These are phyloP conservation scores for Gryganskiella cystojenkinii DNA, from an alignment of 192 early-diverging fungal species.

Conservation along the genomic window DNA sequence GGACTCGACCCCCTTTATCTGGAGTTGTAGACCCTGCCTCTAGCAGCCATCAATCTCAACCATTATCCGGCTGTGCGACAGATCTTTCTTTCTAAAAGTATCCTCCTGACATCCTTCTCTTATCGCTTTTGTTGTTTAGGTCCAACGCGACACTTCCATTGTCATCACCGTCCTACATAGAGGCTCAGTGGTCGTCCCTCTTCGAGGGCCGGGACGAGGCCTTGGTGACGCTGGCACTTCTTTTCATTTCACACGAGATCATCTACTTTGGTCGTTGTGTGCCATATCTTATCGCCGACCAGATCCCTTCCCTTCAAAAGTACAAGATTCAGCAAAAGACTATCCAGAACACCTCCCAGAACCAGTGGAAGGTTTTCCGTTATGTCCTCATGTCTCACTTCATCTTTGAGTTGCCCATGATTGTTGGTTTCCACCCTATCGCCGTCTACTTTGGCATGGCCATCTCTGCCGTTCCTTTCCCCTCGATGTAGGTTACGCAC, in stretches of 20 bases:
- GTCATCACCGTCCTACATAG: constrained; percentile 53
- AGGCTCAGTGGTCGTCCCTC: constrained; percentile 70
- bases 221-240: constrained; percentile 75
- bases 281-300: constrained; percentile 88
- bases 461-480: constrained; percentile 85
- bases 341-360: constrained; percentile 69
- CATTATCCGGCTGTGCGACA: background rate
- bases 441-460: constrained; percentile 87
- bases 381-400: constrained; percentile 84
- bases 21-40: too few species aligned
- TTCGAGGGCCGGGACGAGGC: constrained; percentile 79
- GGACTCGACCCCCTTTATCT: too few species aligned
- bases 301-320: constrained; percentile 85
- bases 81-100: background rate
- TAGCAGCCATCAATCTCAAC: background rate
- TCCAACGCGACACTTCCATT: constrained; percentile 40
- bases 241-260: constrained; percentile 90
- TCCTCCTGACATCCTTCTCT: too few species aligned
- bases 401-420: constrained; percentile 87
- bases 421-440: constrained; percentile 88
- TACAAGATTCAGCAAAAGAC: constrained; percentile 91
- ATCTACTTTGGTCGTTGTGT: constrained; percentile 93
- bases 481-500: constrained; percentile 67
- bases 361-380: constrained; percentile 80
- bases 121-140: background rate